Evolutionary conservation across 441 rosid genomes (phyloP), one percentile per base, ranked within the genome.

Genomic region (Populus hybrid): DNA sequence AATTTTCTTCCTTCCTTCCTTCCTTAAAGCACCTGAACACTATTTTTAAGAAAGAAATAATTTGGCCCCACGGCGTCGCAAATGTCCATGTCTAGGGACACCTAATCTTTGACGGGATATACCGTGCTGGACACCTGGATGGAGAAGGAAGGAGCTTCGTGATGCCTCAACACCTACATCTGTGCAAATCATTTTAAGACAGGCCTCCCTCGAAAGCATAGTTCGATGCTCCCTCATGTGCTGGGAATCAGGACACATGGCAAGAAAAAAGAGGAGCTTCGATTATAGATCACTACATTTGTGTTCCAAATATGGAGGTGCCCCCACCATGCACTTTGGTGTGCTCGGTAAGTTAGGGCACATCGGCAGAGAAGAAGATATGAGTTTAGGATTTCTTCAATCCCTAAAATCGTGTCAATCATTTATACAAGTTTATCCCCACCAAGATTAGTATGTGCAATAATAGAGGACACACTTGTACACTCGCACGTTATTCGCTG

Each of bases 161-260:
- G 65, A 21, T 61, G 1, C 21, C 3, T 9, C 66, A 8, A 61
- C 3, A 8, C 63, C 63, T 57, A 7, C 6, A 57, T 57, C 2
- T 57, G 63, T 20, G 28, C 66, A 20, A 23, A 61, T 61, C 28
- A 1, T 61, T 61, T 14, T 10, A 21, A 21, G 28, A 59, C 64
- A n/a, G 3, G 23, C 23, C 64, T n/a, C 20, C 10, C 24, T 1
- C 66, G 3, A 20, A 3, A 10, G 14, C n/a, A 20, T 8, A 8
- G 3, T 20, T 8, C n/a, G 16, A 0, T 0, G n/a, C 1, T 57
- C 23, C 2, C 63, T 46, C 21, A 1, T 57, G 63, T 18, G 23
- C 2, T 20, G 63, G 28, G 66, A 61, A 61, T 21, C 66, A 61
- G 14, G 34, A 75, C 84, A 69, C 75, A 2, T 73, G 84, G 72